Conservation (phyloP, 768 basidiomycete species). For the Sporobolomyces pararoseus region DNA sequence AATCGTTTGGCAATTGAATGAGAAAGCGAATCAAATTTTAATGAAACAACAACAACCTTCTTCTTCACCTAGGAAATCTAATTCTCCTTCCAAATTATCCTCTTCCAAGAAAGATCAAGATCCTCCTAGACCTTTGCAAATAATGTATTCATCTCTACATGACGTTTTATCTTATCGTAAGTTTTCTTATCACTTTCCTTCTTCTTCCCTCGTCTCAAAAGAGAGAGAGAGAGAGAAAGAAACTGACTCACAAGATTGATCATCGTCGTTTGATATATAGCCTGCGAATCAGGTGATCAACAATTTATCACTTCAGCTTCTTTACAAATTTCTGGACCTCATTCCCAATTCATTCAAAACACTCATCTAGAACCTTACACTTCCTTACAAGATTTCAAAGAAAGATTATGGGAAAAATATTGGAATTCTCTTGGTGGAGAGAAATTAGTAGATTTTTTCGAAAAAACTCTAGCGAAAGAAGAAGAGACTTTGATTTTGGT, state of each 20-base stretch:
- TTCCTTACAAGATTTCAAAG: constrained; percentile 71
- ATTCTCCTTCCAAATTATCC: background rate
- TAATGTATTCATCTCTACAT: constrained; percentile 91
- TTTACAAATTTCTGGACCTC: constrained; percentile 67
- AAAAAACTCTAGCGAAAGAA: constrained; percentile 55
- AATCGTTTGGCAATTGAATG: constrained; percentile 81
- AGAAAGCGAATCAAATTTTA: constrained; percentile 34
- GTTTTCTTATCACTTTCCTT: background rate
- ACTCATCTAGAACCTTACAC: constrained; percentile 72
- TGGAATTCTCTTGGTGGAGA: constrained; percentile 60
- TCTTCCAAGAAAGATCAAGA: constrained; percentile 48
- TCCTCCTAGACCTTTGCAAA: constrained; percentile 50
- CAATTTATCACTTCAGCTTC: constrained; percentile 81
- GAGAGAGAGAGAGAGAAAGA: too few species aligned
- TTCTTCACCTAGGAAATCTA: constrained; percentile 47
- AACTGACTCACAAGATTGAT: too few species aligned
- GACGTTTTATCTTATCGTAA: constrained; percentile 61
- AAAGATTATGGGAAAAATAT: constrained; percentile 64
- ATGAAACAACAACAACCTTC: background rate
- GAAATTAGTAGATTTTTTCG: constrained; percentile 68
- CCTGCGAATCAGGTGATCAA: constrained; percentile 69
- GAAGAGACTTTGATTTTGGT: constrained; percentile 79
- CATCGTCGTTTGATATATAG: too few species aligned
- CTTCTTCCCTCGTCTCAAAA: background rate
- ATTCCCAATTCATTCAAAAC: constrained; percentile 84